Conservation (phyloP, 441 rosid genomes). For the Adansonia grandidieri region DNA sequence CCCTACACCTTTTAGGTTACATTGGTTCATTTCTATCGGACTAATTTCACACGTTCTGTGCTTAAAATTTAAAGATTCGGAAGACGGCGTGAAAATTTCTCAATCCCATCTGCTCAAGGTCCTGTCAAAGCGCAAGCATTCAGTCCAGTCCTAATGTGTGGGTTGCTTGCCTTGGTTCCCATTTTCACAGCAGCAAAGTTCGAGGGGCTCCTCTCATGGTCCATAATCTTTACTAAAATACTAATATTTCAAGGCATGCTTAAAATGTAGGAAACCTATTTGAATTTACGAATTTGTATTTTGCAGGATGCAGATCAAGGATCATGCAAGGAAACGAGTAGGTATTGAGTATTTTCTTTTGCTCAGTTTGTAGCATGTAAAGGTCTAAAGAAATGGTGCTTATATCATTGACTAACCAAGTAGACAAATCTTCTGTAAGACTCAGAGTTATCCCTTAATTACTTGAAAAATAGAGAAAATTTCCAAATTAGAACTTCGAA, state of each 20-base stretch:
- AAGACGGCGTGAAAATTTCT: neutral
- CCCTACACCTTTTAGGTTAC: too few relatives aligned
- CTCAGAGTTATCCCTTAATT: neutral
- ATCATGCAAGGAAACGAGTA: neutral
- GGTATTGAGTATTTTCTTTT: neutral
- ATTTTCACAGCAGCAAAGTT: neutral
- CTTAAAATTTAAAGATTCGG: too few relatives aligned
- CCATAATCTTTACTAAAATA: neutral
- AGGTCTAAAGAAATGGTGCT: neutral
- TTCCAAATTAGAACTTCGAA: neutral
- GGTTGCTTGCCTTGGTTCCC: neutral
- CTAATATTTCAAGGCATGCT: neutral
- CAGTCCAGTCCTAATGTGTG: neutral
- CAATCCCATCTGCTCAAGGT: too few relatives aligned
- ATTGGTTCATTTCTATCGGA: neutral
- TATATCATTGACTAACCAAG: neutral
- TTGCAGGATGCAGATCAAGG: slow-evolving; percentile 12
- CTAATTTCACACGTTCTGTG: too few relatives aligned
- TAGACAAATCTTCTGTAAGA: neutral
- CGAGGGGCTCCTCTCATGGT: neutral
- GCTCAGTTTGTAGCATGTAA: neutral
- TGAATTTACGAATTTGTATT: neutral
- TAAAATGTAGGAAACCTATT: neutral
- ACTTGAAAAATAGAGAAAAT: neutral
- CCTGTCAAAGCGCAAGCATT: too few relatives aligned